Evolutionary conservation across 208 protist species (phyloP).

Genomic region (Herpetomonas samuelpessoai): DNA sequence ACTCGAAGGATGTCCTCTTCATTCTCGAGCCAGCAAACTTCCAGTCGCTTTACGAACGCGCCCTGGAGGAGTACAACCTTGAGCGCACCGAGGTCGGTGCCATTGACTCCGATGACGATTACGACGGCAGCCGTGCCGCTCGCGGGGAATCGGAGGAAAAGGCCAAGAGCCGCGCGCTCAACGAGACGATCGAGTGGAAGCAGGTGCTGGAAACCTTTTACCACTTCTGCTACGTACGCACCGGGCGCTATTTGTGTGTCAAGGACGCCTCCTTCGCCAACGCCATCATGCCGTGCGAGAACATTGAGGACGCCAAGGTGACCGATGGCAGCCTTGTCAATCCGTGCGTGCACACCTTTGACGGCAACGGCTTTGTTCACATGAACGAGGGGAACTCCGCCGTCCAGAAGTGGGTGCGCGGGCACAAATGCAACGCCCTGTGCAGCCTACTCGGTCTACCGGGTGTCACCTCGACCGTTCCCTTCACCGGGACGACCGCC

Average conservation of each 20-base stretch:
- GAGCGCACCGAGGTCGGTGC: not conserved
- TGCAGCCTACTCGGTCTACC: slow-evolving; percentile 19
- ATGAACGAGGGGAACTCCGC: not conserved
- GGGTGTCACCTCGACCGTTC: slow-evolving; percentile 14
- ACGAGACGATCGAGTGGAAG: not conserved
- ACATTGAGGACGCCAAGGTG: not conserved
- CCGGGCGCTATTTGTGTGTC: not conserved
- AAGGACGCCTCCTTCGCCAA: not conserved
- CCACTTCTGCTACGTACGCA: not conserved
- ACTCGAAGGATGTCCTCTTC: not conserved
- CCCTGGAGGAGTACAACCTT: not conserved
- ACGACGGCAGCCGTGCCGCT: not conserved
- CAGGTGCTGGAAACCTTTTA: not conserved
- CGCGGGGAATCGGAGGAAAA: not conserved
- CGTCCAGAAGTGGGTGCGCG: not conserved
- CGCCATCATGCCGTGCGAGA: not conserved
- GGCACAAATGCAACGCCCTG: slow-evolving; percentile 18
- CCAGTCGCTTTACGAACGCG: not conserved
- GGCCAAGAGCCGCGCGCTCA: not conserved
- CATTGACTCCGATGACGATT: not conserved
- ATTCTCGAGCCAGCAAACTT: not conserved
- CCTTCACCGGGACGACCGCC: not conserved
- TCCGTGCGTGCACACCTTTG: not conserved
- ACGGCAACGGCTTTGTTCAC: not conserved
- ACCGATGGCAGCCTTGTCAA: not conserved